Conservation (phyloP, 1,139 yeast species). For the Geotrichum cucujoidarum region DNA sequence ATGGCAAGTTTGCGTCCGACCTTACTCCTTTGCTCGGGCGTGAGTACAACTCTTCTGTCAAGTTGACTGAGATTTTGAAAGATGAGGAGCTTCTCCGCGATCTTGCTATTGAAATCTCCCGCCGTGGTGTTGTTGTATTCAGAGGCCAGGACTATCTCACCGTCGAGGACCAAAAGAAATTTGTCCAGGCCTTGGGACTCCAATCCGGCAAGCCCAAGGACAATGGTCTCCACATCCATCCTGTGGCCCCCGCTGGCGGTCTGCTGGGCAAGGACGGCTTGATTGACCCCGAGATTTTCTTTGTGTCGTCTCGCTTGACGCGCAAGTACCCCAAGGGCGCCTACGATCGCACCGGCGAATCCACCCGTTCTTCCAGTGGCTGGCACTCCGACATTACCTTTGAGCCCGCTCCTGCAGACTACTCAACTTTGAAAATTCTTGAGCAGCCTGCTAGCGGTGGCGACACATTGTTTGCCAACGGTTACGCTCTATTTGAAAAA, state of each 20-base stretch:
- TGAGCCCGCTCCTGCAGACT: constrained; percentile 45
- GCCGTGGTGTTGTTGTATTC: constrained; percentile 64
- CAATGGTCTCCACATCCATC: constrained; percentile 51
- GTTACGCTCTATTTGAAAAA: constrained; percentile 47
- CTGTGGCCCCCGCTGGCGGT: constrained; percentile 36
- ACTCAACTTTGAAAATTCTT: constrained; percentile 43
- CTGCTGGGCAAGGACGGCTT: constrained; percentile 22
- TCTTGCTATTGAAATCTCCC: constrained; percentile 57
- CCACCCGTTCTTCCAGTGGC: constrained; percentile 19
- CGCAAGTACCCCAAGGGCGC: constrained; percentile 23
- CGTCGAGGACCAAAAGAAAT: constrained; percentile 47
- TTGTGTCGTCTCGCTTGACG: constrained; percentile 28
- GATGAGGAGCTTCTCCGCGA: constrained; percentile 47
- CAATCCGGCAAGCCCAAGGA: constrained; percentile 64
- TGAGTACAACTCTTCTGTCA: constrained; percentile 28
- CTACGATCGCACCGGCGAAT: constrained; percentile 8
- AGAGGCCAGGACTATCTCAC: constrained; percentile 56
- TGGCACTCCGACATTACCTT: constrained; percentile 49
- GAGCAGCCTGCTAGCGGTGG: constrained; percentile 45
- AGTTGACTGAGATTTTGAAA: constrained; percentile 46
- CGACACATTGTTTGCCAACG: constrained; percentile 46
- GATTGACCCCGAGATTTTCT: constrained; percentile 24
- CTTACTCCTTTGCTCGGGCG: constrained; percentile 34
- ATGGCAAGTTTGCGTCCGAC: constrained; percentile 27
- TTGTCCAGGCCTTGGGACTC: constrained; percentile 56